Percentiles rank a stretch among this genome's conserved stretches.
Conservation (phyloP, 257 asterid species). For the Datura wrightii region DNA sequence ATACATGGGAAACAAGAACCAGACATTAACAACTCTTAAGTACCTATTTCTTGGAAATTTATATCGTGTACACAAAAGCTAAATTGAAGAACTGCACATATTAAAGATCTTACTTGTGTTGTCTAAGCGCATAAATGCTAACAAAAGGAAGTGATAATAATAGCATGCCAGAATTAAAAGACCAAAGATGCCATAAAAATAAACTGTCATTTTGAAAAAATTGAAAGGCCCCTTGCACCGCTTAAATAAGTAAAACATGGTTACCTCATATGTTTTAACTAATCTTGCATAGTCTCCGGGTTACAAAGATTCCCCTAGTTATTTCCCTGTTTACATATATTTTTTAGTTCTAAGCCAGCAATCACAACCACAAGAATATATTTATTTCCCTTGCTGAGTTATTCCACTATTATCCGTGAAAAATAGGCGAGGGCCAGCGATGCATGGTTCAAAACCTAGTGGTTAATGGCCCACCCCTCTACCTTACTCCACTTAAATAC, state of each 20-base stretch:
- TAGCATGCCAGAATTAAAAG: conserved; percentile 16
- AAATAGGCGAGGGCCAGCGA: not conserved
- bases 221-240: not conserved
- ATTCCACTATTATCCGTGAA: not conserved
- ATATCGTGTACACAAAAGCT: conserved; percentile 22
- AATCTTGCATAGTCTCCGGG: not conserved
- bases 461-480: conserved; percentile 1
- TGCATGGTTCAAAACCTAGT: not conserved
- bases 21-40: conserved; percentile 14
- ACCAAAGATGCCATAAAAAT: conserved; percentile 18
- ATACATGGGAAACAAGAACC: conserved; percentile 42
- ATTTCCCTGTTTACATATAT: not conserved
- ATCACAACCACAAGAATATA: not conserved
- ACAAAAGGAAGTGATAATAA: not conserved
- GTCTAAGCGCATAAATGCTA: not conserved
- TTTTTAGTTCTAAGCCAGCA: conserved; percentile 10
- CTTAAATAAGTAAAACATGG: not conserved
- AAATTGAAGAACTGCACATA: conserved; percentile 17
- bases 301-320: not conserved
- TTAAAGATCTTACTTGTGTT: conserved; percentile 5
- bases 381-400: not conserved
- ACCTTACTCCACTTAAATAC: not conserved
- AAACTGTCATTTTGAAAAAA: conserved; percentile 18
- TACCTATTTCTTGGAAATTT: conserved; percentile 25
- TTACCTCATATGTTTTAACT: conserved; percentile 2